A percentile compares a stretch with the other conserved stretches of the same genome.
phyloP scores from a whole-genome alignment of 352 stramenopile species.

The Elongisporangium prolatum region DNA sequence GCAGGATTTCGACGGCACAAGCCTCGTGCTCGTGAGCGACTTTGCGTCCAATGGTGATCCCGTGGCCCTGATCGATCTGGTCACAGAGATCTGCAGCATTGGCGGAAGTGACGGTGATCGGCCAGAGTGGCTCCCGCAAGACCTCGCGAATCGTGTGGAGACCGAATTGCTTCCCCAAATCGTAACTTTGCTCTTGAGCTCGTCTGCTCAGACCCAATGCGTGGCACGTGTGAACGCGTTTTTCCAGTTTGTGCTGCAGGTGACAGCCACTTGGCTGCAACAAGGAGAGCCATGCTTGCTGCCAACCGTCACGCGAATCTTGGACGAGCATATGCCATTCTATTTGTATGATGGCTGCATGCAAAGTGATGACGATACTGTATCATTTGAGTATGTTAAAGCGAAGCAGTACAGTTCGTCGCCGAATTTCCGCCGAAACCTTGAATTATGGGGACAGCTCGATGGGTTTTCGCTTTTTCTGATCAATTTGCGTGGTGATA shows the following conservation, averaged over 20 bases:
- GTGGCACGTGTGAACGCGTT: conserved; percentile 39
- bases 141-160: conserved; percentile 35
- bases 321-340: conserved; percentile 58
- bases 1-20: conserved; percentile 49
- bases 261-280: conserved; percentile 20
- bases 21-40: conserved; percentile 32
- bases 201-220: conserved; percentile 19
- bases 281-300: conserved; percentile 34
- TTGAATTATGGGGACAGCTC: conserved; percentile 47
- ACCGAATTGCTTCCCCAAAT: conserved; percentile 52
- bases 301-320: conserved; percentile 38
- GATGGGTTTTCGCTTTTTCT: conserved; percentile 55
- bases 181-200: conserved; percentile 42
- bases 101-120: neutral
- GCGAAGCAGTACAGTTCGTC: conserved; percentile 16
- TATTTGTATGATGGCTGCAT: conserved; percentile 32
- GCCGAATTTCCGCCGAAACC: conserved; percentile 35
- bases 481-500: conserved; percentile 19
- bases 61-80: conserved; percentile 20
- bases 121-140: conserved; percentile 12
- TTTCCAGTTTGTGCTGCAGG: conserved; percentile 38
- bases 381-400: neutral
- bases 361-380: neutral
- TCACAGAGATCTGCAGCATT: conserved; percentile 11
- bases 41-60: conserved; percentile 28